Base-by-base conservation (phyloP, 2,329 filamentous ascomycete species). In the Bipolaris oryzae region DNA sequence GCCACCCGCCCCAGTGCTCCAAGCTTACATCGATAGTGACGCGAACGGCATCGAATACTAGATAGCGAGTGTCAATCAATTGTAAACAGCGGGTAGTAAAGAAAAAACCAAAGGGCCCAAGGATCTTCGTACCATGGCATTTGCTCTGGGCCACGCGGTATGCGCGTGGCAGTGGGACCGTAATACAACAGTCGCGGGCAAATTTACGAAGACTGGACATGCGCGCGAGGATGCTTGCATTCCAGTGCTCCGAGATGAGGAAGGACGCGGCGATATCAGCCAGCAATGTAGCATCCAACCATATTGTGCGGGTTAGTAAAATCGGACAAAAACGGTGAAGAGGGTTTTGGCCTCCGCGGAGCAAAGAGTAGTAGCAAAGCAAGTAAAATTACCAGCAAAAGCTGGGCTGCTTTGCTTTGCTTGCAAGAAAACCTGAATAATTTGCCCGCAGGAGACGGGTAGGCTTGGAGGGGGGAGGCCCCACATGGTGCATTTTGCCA, bases 1-100 rank as follows among this genome's bases (percentile, higher is more conserved):
- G 33, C 23, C 11, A 25, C 42, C 7, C 1, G 3, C 9, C 37
- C 18, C 45, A 37, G 20, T n/a, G n/a, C 1, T 20, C 1, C 9
- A 18, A 48, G 45, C 62, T 57, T 67, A 75, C 74, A 76, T 51
- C 72, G 69, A 57, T 76, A 75, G 59, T 76, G 74, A 65, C 73
- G 71, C 53, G 68, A 72, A 57, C 73, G 73, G 64, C 74, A 76
- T 53, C 73, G 73, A 60, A 70, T 75, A 68, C 74, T 76, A 47
- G 49, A 33, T 45, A 58, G 11, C 11, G 28, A 13, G 28, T 13
- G 49, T 68, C 50, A 72, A 25, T 15, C 11, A 2, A 31, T 3
- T 31, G 28, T 5, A 31, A 10, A 11, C 28, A 31, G 28, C 28
- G 28, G 28, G 10, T 31, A 13, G 10, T 31, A 11, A 25, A 25